Evolutionary conservation across 805 yeast species (phyloP), one percentile per base, ranked within the genome.

Genomic region (Candida odintsovae): DNA sequence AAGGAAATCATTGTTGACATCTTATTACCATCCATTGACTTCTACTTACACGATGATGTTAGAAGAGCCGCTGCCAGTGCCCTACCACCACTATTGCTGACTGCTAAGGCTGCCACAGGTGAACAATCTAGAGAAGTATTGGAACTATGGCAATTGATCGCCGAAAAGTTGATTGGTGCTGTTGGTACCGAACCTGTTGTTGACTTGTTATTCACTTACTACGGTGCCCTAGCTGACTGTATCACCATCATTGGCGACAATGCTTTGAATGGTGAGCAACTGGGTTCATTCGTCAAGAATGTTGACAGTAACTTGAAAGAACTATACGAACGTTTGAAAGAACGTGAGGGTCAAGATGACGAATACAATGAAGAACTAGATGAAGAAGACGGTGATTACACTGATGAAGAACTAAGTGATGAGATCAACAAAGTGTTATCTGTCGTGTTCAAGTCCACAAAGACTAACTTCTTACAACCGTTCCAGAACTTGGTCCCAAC

Each of bases 31-130:
- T 89, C 96, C 3, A 73, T 94, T 47, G 94, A 84, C 61, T 94
- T 92, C 63, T 90, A 87, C 62, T 76, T 90, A 58, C 97, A 90
- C 63, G 97, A 90, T 64, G 96, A 95, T 35, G 98, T 92, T 6
- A 80, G 98, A 56, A 88, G 86, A 23, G 79, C 92, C n/a, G 90
- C 96, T 40, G 90, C 97, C 2, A 77, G 83, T 50, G 76, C 90
- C 6, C 80, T 90, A 58, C 90, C 97, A 2, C 80, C 89, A 4
- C 70, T 92, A 45, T 69, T 94, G 49, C 68, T 78, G 45, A 80
- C 87, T 52, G 73, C 83, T n/a, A 69, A 73, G 49, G 59, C 65
- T 4, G 76, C 76, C 3, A 71, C 76, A 21, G 77, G 75, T 39
- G 61, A 65, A 40, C 68, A 73, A 37, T 77, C 89, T 4, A 71